These are phyloP conservation scores for Mucor circinelloides DNA, from an alignment of 371 early-diverging fungal species.

Conservation along the genomic window DNA sequence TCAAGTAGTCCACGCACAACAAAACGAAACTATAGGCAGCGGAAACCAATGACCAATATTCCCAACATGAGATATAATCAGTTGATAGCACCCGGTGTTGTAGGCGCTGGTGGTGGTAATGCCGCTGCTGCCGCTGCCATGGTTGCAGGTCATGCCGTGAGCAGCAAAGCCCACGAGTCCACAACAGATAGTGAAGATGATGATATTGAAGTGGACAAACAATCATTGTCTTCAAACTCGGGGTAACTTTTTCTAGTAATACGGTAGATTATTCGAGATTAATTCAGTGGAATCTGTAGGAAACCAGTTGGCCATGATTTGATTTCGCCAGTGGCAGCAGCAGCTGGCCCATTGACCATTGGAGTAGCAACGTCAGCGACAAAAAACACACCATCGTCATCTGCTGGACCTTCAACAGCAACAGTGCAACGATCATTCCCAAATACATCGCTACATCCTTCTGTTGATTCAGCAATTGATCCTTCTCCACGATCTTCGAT, in stretches of 20 bases:
- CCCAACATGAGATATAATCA: conserved; percentile 1
- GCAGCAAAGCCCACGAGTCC: neutral
- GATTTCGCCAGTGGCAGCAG: neutral
- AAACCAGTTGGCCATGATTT: neutral
- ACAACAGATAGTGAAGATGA: conserved; percentile 29
- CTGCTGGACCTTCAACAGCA: conserved; percentile 15
- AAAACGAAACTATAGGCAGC: conserved; percentile 22
- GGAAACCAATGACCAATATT: conserved; percentile 5
- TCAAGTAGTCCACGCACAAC: conserved; percentile 32
- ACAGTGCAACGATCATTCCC: conserved; percentile 25
- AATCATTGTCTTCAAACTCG: neutral
- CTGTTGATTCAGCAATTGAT: conserved; percentile 48
- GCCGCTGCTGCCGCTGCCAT: neutral
- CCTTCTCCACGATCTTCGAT: conserved; percentile 46
- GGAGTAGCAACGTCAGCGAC: neutral
- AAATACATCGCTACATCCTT: conserved; percentile 37
- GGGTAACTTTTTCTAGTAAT: conserved; percentile 1
- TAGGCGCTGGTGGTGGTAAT: neutral
- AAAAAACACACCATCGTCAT: neutral
- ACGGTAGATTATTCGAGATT: neutral
- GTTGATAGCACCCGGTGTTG: neutral
- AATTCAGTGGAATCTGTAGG: neutral
- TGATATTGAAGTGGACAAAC: conserved; percentile 19
- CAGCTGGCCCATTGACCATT: neutral
- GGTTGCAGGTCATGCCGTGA: neutral